Evolutionary conservation across 1,139 yeast species (phyloP), one percentile per base, ranked within the genome.

Genomic region (Blastobotrys apis): DNA sequence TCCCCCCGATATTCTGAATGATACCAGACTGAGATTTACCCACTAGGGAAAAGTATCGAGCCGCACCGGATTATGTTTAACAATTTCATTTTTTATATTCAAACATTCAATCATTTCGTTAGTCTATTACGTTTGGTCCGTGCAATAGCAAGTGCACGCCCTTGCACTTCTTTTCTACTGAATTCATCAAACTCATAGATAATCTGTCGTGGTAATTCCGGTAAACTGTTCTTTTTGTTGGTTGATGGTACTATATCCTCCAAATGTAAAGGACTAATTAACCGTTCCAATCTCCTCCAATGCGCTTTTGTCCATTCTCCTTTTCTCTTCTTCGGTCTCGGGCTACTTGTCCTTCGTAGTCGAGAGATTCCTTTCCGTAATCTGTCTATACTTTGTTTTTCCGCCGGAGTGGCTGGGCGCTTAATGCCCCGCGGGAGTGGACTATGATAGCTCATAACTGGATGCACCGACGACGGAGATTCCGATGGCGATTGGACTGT

Each of bases 111-210:
- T n/a, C n/a, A n/a, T n/a, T n/a, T n/a, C n/a, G n/a, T n/a, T n/a
- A 12, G 16, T 29, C n/a, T 29, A 12, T 6, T 12, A 5, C 32
- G 5, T 21, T 19, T 20, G 3, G 40, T 29, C 15, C 53, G 44
- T 10, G 50, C 48, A 17, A 51, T 27, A 5, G 53, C 52, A 33
- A 51, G 37, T 2, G 53, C 54, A 13, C 54, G 40, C 10, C 48
- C 41, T 22, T 26, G 40, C 8, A 51, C 33, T 30, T 51, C 53
- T 23, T 45, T 36, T 4, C 20, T 20, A 1, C 43, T 26, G 39
- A 51, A 51, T 17, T 39, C 42, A 23, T 44, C 39, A 26, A 51
- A 48, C 16, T 44, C 45, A 16, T 44, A 38, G 13, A 42, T 23
- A 2, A 51, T 43, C 8, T 44, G 38, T 4, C 17, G 13, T 5